Evolutionary conservation across 176 grass and related monocot genomes (phyloP), one percentile per base, ranked within the genome.

Genomic region (Eragrostis curvula): DNA sequence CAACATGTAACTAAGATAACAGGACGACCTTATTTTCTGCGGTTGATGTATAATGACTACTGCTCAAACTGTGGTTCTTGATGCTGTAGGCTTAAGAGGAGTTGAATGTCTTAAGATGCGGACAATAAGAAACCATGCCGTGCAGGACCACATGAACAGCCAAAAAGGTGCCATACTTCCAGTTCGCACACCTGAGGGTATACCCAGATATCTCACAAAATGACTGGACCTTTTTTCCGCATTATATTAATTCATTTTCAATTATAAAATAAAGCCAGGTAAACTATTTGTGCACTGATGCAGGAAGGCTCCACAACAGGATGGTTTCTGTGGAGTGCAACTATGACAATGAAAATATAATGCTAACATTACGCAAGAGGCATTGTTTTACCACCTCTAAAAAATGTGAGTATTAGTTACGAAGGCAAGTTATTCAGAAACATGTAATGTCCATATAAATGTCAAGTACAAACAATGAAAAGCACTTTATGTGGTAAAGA

Each of bases 1-100:
- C 88, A n/a, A 73, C 91, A 39, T 93, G 91, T 93, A n/a, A n/a
- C n/a, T n/a, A 81, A 90, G 68, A 55, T 36, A 71, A 72, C 74
- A 52, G 36, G 13, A 70, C 30, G 48, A 84, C 30, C 18, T 55
- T 18, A 58, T 76, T 70, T 58, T 66, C 27, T 68, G 23, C 12
- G 15, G 12, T 43, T 48, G 66, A 76, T 41, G 14, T 43, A 45
- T 23, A 43, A 55, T 81, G 62, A 74, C n/a, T 41, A 86, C n/a
- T n/a, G n/a, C n/a, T 56, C 21, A 74, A 81, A 70, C 25, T 18
- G 17, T 82, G 14, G 30, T 66, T 40, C 32, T 65, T 42, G 49
- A 14, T 74, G 21, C 12, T 68, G 57, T 27, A 88, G 91, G 91
- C 16, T 68, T 94, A 83, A 85, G 88, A 90, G 91, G 85, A 74